These are phyloP conservation scores for Agaricus sinodeliciosus DNA, from an alignment of 768 basidiomycete genomes.

Conservation along the genomic window DNA sequence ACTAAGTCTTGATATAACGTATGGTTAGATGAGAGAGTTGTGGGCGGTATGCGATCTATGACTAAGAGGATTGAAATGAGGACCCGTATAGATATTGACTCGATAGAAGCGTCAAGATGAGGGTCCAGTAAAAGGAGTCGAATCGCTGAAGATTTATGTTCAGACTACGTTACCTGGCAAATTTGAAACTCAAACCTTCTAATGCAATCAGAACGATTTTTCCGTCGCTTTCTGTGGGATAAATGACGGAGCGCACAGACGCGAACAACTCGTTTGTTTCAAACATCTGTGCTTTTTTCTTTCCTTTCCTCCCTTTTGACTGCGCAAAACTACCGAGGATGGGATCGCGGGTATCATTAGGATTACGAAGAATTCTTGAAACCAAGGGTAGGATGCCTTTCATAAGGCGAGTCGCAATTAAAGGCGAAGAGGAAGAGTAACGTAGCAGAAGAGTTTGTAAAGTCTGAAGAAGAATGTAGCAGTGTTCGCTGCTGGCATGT, in stretches of 20 bases:
- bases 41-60: conserved; percentile 49
- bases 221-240: conserved; percentile 43
- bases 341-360: conserved; percentile 21
- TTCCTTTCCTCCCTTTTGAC: conserved; percentile 45
- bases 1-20: conserved; percentile 40
- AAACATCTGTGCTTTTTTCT: conserved; percentile 62
- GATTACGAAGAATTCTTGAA: conserved; percentile 37
- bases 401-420: conserved; percentile 46
- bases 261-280: conserved; percentile 74
- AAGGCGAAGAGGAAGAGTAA: conserved; percentile 39
- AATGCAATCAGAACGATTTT: conserved; percentile 46
- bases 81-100: conserved; percentile 54
- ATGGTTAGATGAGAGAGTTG: conserved; percentile 46
- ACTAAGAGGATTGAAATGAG: conserved; percentile 51
- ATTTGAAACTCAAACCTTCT: conserved; percentile 39
- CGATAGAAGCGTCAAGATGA: conserved; percentile 43
- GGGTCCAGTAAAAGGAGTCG: conserved; percentile 40
- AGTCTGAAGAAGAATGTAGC: conserved; percentile 37
- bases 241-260: conserved; percentile 37
- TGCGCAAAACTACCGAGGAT: conserved; percentile 11
- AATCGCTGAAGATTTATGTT: conserved; percentile 34
- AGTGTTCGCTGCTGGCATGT: conserved; percentile 24
- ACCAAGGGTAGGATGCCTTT: conserved; percentile 47
- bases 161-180: not conserved
- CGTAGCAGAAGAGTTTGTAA: conserved; percentile 35